Evolutionary conservation across 169 alveolate genomes (phyloP).

Genomic region (Eimeria falciformis): DNA sequence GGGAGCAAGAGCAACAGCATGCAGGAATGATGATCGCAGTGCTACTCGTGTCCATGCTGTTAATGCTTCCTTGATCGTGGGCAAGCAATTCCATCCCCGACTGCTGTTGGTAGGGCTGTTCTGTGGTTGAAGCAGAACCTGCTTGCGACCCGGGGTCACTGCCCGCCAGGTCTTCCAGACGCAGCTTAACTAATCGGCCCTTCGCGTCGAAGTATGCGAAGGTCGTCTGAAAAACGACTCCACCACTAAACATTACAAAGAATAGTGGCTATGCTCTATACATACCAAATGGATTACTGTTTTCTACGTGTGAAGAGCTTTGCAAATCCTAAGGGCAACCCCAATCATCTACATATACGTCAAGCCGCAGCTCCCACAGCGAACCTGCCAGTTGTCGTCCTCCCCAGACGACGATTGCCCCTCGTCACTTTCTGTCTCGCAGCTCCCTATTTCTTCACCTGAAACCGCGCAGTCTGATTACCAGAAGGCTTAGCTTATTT

Average conservation of each 20-base stretch:
- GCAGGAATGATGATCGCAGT: neutral
- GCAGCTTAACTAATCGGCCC: slow-evolving; percentile 66
- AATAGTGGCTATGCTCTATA: too few relatives aligned
- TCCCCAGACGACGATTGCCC: slow-evolving; percentile 20
- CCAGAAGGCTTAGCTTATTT: neutral
- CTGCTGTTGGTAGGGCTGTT: neutral
- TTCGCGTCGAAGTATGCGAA: slow-evolving; percentile 72
- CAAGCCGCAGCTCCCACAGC: neutral
- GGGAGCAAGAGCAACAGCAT: too few relatives aligned
- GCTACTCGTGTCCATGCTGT: slow-evolving; percentile 23
- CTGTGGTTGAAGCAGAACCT: neutral
- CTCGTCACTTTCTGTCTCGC: slow-evolving; percentile 18
- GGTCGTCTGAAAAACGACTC: slow-evolving; percentile 35
- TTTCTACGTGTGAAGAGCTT: too few relatives aligned
- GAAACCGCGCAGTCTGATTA: neutral
- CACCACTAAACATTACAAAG: neutral
- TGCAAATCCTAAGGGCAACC: too few relatives aligned
- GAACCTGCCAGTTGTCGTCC: slow-evolving; percentile 69
- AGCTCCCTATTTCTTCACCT: slow-evolving; percentile 21
- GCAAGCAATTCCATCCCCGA: neutral
- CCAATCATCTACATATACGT: neutral
- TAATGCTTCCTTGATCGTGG: neutral
- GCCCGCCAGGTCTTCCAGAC: slow-evolving; percentile 28
- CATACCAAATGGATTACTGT: too few relatives aligned
- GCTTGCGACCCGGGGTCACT: neutral